Conservation (phyloP, 2,329 filamentous ascomycete genomes). For the Amesomyces nigricolor region DNA sequence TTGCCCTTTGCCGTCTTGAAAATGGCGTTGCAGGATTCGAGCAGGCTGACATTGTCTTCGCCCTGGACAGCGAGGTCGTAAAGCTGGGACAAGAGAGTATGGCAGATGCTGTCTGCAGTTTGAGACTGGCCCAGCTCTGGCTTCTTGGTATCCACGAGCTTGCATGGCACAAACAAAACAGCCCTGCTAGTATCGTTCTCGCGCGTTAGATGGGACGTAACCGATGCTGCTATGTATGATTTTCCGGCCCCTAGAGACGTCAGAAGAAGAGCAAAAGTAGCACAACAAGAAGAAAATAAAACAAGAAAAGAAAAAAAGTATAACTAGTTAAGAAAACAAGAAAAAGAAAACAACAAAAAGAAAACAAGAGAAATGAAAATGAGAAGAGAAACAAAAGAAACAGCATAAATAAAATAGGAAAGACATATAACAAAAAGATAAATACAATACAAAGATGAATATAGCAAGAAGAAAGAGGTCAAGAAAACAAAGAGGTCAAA, state of each 20-base stretch:
- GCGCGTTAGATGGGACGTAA: conserved; percentile 14
- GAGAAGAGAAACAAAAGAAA: not conserved
- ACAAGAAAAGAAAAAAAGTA: too few relatives aligned
- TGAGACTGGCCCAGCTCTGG: not conserved
- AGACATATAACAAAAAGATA: too few relatives aligned
- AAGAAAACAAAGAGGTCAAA: too few relatives aligned
- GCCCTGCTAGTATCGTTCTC: not conserved
- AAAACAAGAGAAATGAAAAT: too few relatives aligned
- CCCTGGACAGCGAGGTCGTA: conserved; percentile 18
- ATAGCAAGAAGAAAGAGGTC: too few relatives aligned
- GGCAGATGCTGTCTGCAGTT: conserved; percentile 20
- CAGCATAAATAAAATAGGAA: too few relatives aligned
- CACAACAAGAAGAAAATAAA: not conserved
- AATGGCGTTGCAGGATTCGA: conserved; percentile 22
- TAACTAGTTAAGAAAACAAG: too few relatives aligned
- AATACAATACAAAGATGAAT: too few relatives aligned
- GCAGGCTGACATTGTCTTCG: conserved; percentile 14
- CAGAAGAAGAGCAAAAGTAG: not conserved
- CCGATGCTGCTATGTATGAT: conserved; percentile 17
- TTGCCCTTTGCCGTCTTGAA: conserved; percentile 20
- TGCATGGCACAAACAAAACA: conserved; percentile 20
- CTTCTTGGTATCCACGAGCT: not conserved
- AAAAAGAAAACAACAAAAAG: too few relatives aligned
- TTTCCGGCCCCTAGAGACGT: conserved; percentile 20
- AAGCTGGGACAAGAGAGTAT: conserved; percentile 19